Conservation (phyloP, 2,329 filamentous ascomycete genomes). For the Fusarium sp. region DNA sequence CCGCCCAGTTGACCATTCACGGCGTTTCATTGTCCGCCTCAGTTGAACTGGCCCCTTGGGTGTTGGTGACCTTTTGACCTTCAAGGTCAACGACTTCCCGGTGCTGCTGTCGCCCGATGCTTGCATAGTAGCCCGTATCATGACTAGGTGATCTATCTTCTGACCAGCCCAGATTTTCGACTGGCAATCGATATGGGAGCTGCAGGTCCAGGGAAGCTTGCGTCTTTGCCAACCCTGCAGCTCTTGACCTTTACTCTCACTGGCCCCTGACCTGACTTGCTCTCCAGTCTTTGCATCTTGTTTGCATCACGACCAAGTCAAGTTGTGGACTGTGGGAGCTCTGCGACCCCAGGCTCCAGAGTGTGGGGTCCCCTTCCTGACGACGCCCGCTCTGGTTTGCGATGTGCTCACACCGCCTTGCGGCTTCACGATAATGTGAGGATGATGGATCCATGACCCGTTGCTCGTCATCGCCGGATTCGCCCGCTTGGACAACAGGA, state of each 20-base stretch:
- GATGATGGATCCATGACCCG: conserved; percentile 25
- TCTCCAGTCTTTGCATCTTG: no score
- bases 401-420: conserved; percentile 47
- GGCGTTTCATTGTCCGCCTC: background rate
- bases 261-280: background rate
- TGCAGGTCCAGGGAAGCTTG: conserved; percentile 12
- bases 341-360: background rate
- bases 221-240: background rate
- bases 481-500: conserved; percentile 39
- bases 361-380: conserved; percentile 40
- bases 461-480: conserved; percentile 31
- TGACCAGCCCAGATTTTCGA: conserved; percentile 31
- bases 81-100: conserved; percentile 22
- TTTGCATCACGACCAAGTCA: background rate
- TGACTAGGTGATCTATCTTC: conserved; percentile 37
- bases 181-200: conserved; percentile 1
- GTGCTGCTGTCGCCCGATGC: conserved; percentile 43
- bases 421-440: conserved; percentile 36
- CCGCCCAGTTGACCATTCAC: conserved; percentile 25
- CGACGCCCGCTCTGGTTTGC: conserved; percentile 26
- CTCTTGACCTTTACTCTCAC: background rate
- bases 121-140: conserved; percentile 40
- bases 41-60: conserved; percentile 1
- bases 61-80: conserved; percentile 28
- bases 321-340: conserved; percentile 23